A percentile compares a stretch with the other conserved stretches of the same genome.
Evolutionary conservation across 768 basidiomycete genomes (phyloP).

Genomic region (Rickenella mellea): DNA sequence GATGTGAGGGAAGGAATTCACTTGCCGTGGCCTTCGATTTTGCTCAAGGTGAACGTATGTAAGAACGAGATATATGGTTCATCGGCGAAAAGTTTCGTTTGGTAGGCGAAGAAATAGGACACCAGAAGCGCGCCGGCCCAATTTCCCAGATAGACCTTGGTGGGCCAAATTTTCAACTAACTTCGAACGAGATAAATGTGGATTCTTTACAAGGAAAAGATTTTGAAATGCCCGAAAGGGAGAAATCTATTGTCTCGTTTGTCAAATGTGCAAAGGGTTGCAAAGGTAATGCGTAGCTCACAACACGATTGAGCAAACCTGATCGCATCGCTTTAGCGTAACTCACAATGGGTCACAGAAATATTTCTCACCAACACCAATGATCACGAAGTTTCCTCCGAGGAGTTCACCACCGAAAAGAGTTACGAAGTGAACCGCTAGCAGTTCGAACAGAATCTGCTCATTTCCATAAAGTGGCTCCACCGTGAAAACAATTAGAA

Average conservation of each 20-base stretch:
- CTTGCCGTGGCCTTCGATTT: slow-evolving; percentile 6
- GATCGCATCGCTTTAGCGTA: neutral
- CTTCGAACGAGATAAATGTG: neutral
- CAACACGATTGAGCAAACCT: neutral
- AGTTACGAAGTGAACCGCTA: slow-evolving; percentile 2
- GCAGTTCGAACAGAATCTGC: neutral
- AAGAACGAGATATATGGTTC: slow-evolving; percentile 9
- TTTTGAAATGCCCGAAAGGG: too few relatives aligned
- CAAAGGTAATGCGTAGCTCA: too few relatives aligned
- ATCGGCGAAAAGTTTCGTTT: slow-evolving; percentile 8
- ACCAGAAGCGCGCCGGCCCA: slow-evolving; percentile 3
- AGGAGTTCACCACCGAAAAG: slow-evolving; percentile 12
- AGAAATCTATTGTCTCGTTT: too few relatives aligned
- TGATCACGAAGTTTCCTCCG: slow-evolving; percentile 11
- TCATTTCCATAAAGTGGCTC: too few relatives aligned
- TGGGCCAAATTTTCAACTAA: slow-evolving; percentile 4
- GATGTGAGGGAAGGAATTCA: too few relatives aligned
- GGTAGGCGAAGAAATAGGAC: slow-evolving; percentile 10
- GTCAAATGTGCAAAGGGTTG: too few relatives aligned
- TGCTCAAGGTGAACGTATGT: slow-evolving; percentile 6
- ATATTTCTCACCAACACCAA: neutral
- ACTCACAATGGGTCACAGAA: neutral
- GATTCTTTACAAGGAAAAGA: too few relatives aligned
- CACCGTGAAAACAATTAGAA: too few relatives aligned
- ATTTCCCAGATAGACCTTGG: slow-evolving; percentile 9